Base-by-base conservation (phyloP, 805 yeast genomes). In the Metschnikowia rubicola region DNA sequence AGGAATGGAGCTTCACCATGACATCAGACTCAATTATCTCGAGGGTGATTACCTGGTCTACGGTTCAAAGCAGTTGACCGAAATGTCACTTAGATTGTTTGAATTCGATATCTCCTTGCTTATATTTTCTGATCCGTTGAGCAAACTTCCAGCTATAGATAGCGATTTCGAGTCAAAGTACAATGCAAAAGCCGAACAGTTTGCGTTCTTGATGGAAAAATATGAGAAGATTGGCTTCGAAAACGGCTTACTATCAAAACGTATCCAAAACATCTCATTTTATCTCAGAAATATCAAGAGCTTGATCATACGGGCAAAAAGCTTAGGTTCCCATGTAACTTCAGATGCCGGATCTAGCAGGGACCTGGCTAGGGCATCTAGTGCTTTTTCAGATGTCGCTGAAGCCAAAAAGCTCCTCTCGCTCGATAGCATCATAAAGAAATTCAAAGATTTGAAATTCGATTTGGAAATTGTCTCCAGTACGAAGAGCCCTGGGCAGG, bases 81-180 rank as follows among this genome's bases (percentile, higher is more conserved):
- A 10, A 4, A 13, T 39, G 11, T 17, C 36, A 31, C n/a, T 31
- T 15, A 30, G 30, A 31, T 32, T 32, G 11, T 10, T 39, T 10
- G 42, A 39, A 10, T 32, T 32, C 15, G 36, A 39, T 19, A 39
- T 39, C 29, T 39, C 42, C 10, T 39, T 39, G 30, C 36, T 30
- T 7, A 17, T 13, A 8, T 39, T 39, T 11, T 17, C 35, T 6
- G 36, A 31, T 32, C 30, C 17, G 1, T 19, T 32, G 36, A 32
- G 12, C 15, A 9, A 10, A 7, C 13, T 17, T 12, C 15, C 17
- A 8, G 8, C 12, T n/a, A 5, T 17, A 1, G n/a, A 10, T 31
- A 10, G 29, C 11, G 17, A 15, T 11, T 17, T 31, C 13, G 19
- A 30, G 17, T 8, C 15, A 19, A 19, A 30, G 10, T 39, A 38